Evolutionary conservation across 306 rosid species (phyloP).

Genomic region (Glycine soja): DNA sequence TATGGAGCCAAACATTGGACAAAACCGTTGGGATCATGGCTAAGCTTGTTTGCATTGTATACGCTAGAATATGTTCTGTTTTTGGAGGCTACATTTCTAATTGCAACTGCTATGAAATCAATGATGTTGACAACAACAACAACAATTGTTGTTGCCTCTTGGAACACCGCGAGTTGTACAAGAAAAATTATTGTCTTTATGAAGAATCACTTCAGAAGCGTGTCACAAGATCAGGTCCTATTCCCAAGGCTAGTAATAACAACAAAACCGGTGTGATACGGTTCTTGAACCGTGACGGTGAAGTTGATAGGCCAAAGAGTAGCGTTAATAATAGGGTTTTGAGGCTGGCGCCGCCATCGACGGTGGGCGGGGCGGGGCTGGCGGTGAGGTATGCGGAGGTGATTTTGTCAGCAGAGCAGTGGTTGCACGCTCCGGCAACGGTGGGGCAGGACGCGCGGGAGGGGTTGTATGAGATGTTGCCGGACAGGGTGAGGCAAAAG

Average conservation of each 20-base stretch:
- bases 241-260: slow-evolving; percentile 18
- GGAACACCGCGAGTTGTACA: slow-evolving; percentile 46
- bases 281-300: background rate
- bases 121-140: background rate
- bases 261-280: background rate
- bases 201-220: slow-evolving; percentile 11
- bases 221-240: slow-evolving; percentile 50
- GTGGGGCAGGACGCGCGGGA: slow-evolving; percentile 55
- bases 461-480: slow-evolving; percentile 69
- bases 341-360: slow-evolving; percentile 49
- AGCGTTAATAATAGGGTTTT: slow-evolving; percentile 36
- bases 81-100: slow-evolving; percentile 53
- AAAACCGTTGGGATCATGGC: slow-evolving; percentile 65
- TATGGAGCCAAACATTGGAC: slow-evolving; percentile 70
- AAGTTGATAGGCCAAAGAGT: background rate
- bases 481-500: slow-evolving; percentile 51
- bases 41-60: slow-evolving; percentile 55
- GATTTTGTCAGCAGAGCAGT: slow-evolving; percentile 60
- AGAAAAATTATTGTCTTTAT: background rate
- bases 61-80: slow-evolving; percentile 57
- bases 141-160: slow-evolving; percentile 35
- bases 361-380: slow-evolving; percentile 73
- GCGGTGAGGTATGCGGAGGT: slow-evolving; percentile 67
- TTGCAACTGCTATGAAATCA: background rate
- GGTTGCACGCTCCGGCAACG: slow-evolving; percentile 55